These are phyloP conservation scores for Xerocomus potaroensis DNA, from an alignment of 768 basidiomycete species.

Conservation along the genomic window DNA sequence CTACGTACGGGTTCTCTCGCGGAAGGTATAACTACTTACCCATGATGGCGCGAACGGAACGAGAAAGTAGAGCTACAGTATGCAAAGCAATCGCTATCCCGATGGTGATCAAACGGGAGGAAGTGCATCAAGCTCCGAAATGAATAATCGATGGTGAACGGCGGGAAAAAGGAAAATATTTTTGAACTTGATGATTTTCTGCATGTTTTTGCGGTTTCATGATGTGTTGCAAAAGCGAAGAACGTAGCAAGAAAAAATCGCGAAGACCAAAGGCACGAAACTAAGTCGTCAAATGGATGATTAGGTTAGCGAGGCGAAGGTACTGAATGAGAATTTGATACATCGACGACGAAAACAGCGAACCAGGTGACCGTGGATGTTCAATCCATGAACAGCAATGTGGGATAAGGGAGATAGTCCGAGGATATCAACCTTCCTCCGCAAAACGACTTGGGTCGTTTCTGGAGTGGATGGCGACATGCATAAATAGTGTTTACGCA, in stretches of 20 bases:
- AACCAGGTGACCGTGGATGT: constrained; percentile 26
- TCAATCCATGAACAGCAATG: constrained; percentile 37
- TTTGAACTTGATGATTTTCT: constrained; percentile 40
- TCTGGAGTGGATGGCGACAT: constrained; percentile 13
- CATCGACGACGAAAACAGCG: constrained; percentile 28
- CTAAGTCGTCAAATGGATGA: constrained; percentile 35
- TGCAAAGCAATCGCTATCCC: constrained; percentile 21
- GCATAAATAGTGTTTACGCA: constrained; percentile 32
- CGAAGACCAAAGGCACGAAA: constrained; percentile 31
- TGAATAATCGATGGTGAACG: constrained; percentile 29
- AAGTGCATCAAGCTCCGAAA: constrained; percentile 8
- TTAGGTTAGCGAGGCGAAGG: constrained; percentile 33
- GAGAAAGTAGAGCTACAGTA: constrained; percentile 23
- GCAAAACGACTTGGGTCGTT: constrained; percentile 23
- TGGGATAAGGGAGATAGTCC: constrained; percentile 28
- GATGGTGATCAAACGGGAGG: constrained; percentile 1
- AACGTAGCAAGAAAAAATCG: constrained; percentile 38
- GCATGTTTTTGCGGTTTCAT: constrained; percentile 36
- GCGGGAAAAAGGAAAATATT: constrained; percentile 41
- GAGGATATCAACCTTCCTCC: constrained; percentile 29
- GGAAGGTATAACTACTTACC: constrained; percentile 41
- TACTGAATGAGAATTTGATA: constrained; percentile 31
- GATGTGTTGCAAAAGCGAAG: constrained; percentile 28
- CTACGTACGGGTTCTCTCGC: constrained; percentile 10
- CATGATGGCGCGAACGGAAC: constrained; percentile 28